Conservation (phyloP, 1,284 basidiomycete genomes). For the Microbotryomycetes sp. region DNA sequence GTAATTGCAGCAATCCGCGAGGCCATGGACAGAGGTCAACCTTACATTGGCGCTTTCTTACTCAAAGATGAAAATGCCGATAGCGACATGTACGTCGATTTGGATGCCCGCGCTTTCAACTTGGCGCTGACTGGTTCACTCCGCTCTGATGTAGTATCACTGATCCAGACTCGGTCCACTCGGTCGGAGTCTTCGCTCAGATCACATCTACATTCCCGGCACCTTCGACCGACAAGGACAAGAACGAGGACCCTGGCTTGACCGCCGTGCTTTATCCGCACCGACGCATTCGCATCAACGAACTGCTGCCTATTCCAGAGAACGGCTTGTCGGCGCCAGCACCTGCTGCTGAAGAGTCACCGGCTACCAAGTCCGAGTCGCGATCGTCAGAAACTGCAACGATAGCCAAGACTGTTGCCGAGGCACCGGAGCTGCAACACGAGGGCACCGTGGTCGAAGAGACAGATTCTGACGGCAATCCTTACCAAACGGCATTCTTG, state of each 20-base stretch:
- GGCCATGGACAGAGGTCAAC: constrained; percentile 92
- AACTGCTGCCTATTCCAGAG: constrained; percentile 50
- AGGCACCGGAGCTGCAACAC: background rate
- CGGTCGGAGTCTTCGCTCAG: constrained; percentile 94
- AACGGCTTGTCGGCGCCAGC: constrained; percentile 31
- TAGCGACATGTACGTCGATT: constrained; percentile 57
- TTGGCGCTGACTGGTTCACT: no score
- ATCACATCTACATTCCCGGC: constrained; percentile 90
- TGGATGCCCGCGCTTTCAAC: background rate
- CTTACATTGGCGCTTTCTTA: constrained; percentile 94
- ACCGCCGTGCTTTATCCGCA: constrained; percentile 96
- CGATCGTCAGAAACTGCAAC: no score
- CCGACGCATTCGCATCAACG: constrained; percentile 81
- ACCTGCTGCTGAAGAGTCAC: background rate
- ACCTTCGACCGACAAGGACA: constrained; percentile 38
- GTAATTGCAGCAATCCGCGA: constrained; percentile 95
- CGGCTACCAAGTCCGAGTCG: background rate
- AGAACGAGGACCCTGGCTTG: constrained; percentile 59
- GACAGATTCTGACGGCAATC: constrained; percentile 27
- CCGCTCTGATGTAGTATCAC: constrained; percentile 51
- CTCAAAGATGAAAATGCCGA: constrained; percentile 92
- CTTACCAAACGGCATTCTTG: constrained; percentile 80
- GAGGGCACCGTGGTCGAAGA: background rate
- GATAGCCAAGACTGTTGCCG: background rate
- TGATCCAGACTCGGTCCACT: constrained; percentile 78